phyloP scores from a whole-genome alignment of 2,329 filamentous ascomycete species.

The Monilinia vaccinii-corymbosi region DNA sequence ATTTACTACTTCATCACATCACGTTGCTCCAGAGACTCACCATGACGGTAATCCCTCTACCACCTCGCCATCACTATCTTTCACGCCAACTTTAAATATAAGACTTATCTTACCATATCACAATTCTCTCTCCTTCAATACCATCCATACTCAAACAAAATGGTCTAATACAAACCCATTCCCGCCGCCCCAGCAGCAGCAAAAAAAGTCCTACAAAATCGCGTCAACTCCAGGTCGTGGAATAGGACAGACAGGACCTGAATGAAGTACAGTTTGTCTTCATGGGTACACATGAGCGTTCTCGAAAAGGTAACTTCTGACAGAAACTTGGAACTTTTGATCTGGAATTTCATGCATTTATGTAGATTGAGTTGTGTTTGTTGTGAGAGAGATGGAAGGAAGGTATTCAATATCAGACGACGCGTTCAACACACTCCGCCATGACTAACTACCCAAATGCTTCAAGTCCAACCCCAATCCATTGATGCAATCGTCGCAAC shows the following conservation, averaged over 20 bases:
- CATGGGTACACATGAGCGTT: constrained; percentile 50
- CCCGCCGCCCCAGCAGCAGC: too few species aligned
- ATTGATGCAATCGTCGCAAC: constrained; percentile 56
- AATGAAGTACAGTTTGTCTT: too few species aligned
- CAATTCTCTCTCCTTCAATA: neutral
- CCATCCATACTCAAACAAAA: neutral
- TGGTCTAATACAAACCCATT: neutral
- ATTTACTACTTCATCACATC: too few species aligned
- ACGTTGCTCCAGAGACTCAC: neutral
- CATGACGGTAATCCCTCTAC: neutral
- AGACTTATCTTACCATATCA: neutral
- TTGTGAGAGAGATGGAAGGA: constrained; percentile 49
- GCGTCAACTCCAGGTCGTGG: constrained; percentile 55
- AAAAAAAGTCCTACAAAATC: constrained; percentile 38
- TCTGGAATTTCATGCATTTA: constrained; percentile 50
- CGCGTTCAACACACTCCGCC: constrained; percentile 29
- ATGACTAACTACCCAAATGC: constrained; percentile 44
- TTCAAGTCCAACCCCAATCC: constrained; percentile 45
- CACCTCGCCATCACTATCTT: neutral
- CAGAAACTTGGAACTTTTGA: constrained; percentile 46
- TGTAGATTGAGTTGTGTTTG: constrained; percentile 50
- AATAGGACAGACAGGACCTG: constrained; percentile 54
- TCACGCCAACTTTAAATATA: neutral
- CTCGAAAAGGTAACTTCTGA: constrained; percentile 46
- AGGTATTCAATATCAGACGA: constrained; percentile 52